phyloP scores from a whole-genome alignment of 1,139 yeast species.

The Taphrina communis region DNA sequence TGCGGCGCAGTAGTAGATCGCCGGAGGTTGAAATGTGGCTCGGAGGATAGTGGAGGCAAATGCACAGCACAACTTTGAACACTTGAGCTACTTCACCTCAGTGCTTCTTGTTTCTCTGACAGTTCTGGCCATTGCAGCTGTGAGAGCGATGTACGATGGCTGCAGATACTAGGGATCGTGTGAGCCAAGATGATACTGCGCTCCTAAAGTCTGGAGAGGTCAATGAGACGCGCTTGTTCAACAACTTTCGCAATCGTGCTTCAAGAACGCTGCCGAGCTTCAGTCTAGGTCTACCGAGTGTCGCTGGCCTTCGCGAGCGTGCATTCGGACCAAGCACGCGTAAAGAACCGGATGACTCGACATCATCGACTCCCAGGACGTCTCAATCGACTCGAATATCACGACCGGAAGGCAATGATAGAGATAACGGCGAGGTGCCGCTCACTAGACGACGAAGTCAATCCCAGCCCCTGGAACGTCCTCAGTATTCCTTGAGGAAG shows the following conservation, averaged over 20 bases:
- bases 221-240: neutral
- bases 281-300: slow-evolving; percentile 2
- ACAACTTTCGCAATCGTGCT: slow-evolving; percentile 14
- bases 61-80: neutral
- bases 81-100: too few species aligned
- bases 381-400: neutral
- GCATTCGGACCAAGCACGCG: slow-evolving; percentile 13
- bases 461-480: slow-evolving; percentile 10
- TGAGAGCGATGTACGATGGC: slow-evolving; percentile 1
- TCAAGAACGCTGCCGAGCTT: slow-evolving; percentile 19
- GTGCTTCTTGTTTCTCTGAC: too few species aligned
- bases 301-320: slow-evolving; percentile 6
- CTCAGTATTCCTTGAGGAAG: slow-evolving; percentile 8
- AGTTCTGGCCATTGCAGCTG: neutral
- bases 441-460: slow-evolving; percentile 14
- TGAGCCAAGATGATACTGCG: slow-evolving; percentile 11
- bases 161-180: neutral
- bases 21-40: slow-evolving; percentile 1
- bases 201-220: neutral
- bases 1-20: neutral
- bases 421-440: neutral
- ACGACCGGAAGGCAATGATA: neutral
- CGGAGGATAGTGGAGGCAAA: neutral
- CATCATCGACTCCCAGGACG: slow-evolving; percentile 1
- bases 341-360: neutral